Evolutionary conservation across 495 filamentous ascomycete species (phyloP).

Genomic region (Podospora fimiseda): DNA sequence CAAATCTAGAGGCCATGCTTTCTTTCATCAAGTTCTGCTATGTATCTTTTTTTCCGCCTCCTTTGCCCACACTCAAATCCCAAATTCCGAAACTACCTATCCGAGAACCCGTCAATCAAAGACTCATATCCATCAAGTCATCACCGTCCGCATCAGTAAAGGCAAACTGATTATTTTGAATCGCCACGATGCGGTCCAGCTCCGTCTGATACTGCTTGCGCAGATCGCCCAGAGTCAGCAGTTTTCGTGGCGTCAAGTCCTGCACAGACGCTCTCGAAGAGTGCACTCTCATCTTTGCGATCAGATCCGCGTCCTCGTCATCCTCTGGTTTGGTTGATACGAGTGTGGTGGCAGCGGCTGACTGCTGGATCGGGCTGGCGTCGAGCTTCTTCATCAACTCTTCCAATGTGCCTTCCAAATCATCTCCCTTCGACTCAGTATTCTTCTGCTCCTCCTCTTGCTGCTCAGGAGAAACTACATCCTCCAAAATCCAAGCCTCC

Average conservation of each 20-base stretch:
- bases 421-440: slow-evolving; percentile 15
- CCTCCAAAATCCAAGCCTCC: slow-evolving; percentile 63
- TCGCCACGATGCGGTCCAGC: slow-evolving; percentile 65
- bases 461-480: slow-evolving; percentile 25
- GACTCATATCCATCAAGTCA: slow-evolving; percentile 43
- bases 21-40: too few species aligned
- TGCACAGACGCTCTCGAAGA: slow-evolving; percentile 4
- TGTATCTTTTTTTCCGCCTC: too few species aligned
- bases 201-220: slow-evolving; percentile 80
- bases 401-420: slow-evolving; percentile 20
- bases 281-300: slow-evolving; percentile 19
- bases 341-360: neutral
- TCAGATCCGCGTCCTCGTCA: slow-evolving; percentile 26
- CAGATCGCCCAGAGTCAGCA: slow-evolving; percentile 79
- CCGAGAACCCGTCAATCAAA: slow-evolving; percentile 11
- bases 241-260: slow-evolving; percentile 38
- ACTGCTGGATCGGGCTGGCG: too few species aligned
- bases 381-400: slow-evolving; percentile 20
- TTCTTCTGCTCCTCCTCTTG: slow-evolving; percentile 33
- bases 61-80: too few species aligned
- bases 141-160: slow-evolving; percentile 36
- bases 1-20: too few species aligned
- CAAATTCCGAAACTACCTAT: too few species aligned
- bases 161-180: slow-evolving; percentile 54
- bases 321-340: slow-evolving; percentile 4